Evolutionary conservation across 2,329 filamentous ascomycete genomes (phyloP).

Genomic region (Xylariaceae sp.): DNA sequence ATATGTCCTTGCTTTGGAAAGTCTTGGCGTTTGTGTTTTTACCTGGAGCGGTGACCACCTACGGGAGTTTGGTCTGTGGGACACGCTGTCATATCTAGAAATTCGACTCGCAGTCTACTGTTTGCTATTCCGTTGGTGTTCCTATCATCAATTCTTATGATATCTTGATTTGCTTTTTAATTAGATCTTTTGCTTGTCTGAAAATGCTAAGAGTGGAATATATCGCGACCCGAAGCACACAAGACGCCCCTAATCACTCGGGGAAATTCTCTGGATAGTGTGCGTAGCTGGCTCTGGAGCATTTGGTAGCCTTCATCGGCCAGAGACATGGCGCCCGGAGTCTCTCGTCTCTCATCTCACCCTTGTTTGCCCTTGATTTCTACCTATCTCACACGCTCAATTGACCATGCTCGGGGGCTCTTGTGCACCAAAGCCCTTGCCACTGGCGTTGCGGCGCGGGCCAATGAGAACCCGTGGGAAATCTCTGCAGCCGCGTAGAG

Average conservation of each 20-base stretch:
- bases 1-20: constrained; percentile 9
- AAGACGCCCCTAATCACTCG: neutral
- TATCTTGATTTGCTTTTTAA: neutral
- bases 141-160: neutral
- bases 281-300: neutral
- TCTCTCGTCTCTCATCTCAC: neutral
- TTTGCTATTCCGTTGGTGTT: neutral
- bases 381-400: neutral
- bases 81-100: constrained; percentile 1
- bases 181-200: neutral
- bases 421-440: neutral
- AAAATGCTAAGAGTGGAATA: neutral
- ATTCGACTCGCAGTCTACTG: constrained; percentile 4
- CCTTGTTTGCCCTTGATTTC: neutral
- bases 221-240: neutral
- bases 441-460: no score
- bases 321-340: neutral
- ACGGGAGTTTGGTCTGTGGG: constrained; percentile 13
- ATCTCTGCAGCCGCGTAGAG: no score
- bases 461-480: no score
- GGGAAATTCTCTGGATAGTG: neutral
- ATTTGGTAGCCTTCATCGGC: neutral
- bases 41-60: constrained; percentile 3
- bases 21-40: constrained; percentile 20
- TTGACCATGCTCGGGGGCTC: neutral